Conservation (phyloP, 768 basidiomycete genomes). For the Scleroderma citrinum region DNA sequence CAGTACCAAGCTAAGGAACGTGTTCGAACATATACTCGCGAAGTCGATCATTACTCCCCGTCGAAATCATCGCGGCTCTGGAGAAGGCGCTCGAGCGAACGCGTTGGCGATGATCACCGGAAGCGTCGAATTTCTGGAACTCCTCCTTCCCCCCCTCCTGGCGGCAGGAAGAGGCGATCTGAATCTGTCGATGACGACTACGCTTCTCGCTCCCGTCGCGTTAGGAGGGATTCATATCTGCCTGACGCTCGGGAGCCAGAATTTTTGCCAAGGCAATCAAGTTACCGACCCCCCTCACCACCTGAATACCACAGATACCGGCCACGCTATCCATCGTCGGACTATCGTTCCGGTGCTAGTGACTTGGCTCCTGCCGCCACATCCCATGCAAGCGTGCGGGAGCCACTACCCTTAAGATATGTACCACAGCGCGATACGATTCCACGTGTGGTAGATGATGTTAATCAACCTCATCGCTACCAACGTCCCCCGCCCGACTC, state of each 20-base stretch:
- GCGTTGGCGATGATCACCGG: neutral
- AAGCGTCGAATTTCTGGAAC: neutral
- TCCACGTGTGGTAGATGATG: neutral
- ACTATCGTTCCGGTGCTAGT: neutral
- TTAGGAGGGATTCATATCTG: slow-evolving; percentile 16
- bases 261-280: neutral
- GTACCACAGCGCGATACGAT: neutral
- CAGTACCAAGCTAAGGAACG: neutral
- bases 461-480: neutral
- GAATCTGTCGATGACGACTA: slow-evolving; percentile 19
- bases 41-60: slow-evolving; percentile 10
- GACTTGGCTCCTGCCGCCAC: neutral
- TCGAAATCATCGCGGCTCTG: neutral
- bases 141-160: slow-evolving; percentile 6
- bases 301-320: slow-evolving; percentile 1
- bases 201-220: slow-evolving; percentile 17
- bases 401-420: neutral
- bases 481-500: neutral
- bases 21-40: slow-evolving; percentile 2
- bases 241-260: slow-evolving; percentile 8
- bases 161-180: slow-evolving; percentile 16
- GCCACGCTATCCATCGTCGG: neutral
- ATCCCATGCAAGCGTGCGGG: no score
- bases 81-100: no score
- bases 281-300: slow-evolving; percentile 10